Base-by-base conservation (phyloP, 2,329 filamentous ascomycete species). In the Trichoderma brevicompactum region DNA sequence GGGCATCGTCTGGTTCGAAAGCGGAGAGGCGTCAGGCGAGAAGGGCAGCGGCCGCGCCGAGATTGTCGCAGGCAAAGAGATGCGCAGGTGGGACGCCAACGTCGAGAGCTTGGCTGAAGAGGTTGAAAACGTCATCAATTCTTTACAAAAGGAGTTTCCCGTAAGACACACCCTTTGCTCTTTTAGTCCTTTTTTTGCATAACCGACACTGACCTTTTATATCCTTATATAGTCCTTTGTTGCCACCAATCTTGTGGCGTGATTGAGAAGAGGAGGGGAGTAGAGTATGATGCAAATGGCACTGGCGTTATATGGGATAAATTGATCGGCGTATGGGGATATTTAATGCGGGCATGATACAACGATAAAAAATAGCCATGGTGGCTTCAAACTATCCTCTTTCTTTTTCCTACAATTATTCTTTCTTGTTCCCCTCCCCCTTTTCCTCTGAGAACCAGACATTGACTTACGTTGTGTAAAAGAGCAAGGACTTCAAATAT, bases 1-100 rank as follows among this genome's bases (percentile, higher is more conserved):
- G 65, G 85, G 90, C 13, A 81, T 94, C 10, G 94, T 99, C 66
- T 93, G 89, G 80, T 99, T 99, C 75, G 92, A 95, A 77, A 82
- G 78, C 73, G 87, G 87, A 38, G 89, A 92, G 72, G 89, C 87
- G 7, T 89, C 86, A 3, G 89, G 88, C 1, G 83, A 89, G 74
- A 88, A 88, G 73, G 87, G 87, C 62, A 91, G 87, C 66, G 84
- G 86, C n/a, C 83, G 87, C 34, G 86, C 89, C 54, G 85, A 87
- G 65, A 83, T 85, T 19, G 77, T 85, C 3, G 85, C 88, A 2
- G 89, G 87, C 66, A 87, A 85, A 75, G 89, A 93, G 78, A 84
- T 96, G 76, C 86, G 92, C 52, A 86, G 89, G 71, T 98, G 94
- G 94, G 94, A 98, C 77, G 84, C 86, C 38, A 96, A 96, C 71